Evolutionary conservation across 148 eudicot genomes (phyloP), one percentile per base, ranked within the genome.

Genomic region (Rhododendron mucronatum): DNA sequence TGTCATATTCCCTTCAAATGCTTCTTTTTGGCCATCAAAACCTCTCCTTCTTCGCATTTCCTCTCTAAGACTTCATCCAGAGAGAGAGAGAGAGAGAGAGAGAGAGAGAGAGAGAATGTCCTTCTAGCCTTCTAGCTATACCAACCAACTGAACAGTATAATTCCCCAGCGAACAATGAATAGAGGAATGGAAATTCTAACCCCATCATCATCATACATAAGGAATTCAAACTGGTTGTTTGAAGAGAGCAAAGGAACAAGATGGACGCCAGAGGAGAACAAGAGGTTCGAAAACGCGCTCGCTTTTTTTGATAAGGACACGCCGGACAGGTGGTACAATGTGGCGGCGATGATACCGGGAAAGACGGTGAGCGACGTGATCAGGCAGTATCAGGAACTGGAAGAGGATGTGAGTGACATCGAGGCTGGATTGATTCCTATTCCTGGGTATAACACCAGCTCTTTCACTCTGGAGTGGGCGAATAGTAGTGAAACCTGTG

Each of bases 331-430:
- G 9, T 92, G 94, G 94, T 87, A 86, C 83, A 92, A 91, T 85
- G 90, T 92, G 78, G 94, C 94, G 4, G 78, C 88, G 8, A 86
- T 91, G 93, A 87, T 92, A 39, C 94, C 94, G 0, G 94, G 94
- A 0, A 92, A 92, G 80, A 87, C 93, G 0, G 93, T 91, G 61
- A 84, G 21, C 10, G 94, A 92, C 80, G 94, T 92, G 79, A 89
- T 92, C 30, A 88, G 86, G 75, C 94, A 92, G 87, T 92, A 92
- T 71, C 86, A 79, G 33, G 91, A 88, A 74, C 84, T 92, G 82
- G 94, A 88, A 69, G 93, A 88, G 23, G 94, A 92, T 84, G 87
- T 92, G 53, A 90, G 89, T 84, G 92, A 89, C 75, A 92, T 92
- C 20, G 94, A 92, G 63, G 93, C 93, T 9, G 94, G 94, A 37